Evolutionary conservation across 345 rosid genomes (phyloP).

Genomic region (Eucalyptus polybractea): DNA sequence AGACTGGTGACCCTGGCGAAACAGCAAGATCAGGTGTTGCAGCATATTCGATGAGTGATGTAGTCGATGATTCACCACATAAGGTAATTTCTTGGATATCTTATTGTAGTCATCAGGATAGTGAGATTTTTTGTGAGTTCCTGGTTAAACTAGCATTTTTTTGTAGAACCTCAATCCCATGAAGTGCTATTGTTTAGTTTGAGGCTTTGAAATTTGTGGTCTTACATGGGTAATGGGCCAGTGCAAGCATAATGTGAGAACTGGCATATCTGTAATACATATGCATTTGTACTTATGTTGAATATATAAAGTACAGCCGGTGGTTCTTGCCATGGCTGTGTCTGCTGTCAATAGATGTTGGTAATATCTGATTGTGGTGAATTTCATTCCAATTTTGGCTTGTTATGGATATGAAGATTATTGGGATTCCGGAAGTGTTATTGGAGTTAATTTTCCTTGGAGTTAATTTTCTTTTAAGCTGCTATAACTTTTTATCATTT

Average conservation of each 20-base stretch:
- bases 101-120: background rate
- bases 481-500: background rate
- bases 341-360: background rate
- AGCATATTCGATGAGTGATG: constrained; percentile 19
- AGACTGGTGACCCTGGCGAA: constrained; percentile 60
- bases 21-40: constrained; percentile 35
- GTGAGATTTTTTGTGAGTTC: background rate
- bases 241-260: background rate
- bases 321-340: background rate
- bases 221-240: background rate
- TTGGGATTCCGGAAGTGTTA: background rate
- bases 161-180: background rate
- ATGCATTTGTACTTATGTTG: background rate
- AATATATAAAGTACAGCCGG: background rate
- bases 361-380: background rate
- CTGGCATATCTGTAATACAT: background rate
- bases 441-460: background rate
- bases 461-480: background rate
- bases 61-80: constrained; percentile 57
- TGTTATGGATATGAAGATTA: background rate
- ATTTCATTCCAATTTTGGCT: background rate
- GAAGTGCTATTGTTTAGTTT: background rate
- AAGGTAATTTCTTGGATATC: constrained; percentile 30
- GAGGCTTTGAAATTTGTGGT: background rate
- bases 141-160: background rate